These are phyloP conservation scores for Boeremia lycopersici DNA, from an alignment of 2,329 filamentous ascomycete species.

Conservation along the genomic window DNA sequence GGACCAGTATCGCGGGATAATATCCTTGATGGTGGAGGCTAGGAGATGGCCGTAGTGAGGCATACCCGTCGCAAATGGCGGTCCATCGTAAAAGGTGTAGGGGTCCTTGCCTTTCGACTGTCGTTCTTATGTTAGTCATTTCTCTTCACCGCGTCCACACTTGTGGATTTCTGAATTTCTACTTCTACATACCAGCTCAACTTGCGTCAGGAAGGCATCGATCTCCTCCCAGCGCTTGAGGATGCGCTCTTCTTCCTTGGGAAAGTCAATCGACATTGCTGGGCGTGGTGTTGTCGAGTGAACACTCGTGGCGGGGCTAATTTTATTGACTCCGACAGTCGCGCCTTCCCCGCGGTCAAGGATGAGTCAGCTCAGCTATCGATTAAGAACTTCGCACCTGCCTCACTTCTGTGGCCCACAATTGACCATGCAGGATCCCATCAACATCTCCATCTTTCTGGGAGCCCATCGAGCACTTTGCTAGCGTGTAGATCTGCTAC, in stretches of 20 bases:
- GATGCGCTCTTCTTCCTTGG: slow-evolving; percentile 85
- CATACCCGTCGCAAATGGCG: slow-evolving; percentile 61
- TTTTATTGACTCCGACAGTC: slow-evolving; percentile 21
- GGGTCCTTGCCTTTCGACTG: slow-evolving; percentile 75
- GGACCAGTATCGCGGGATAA: slow-evolving; percentile 94
- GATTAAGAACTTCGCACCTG: background rate
- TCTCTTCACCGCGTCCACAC: background rate
- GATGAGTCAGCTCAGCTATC: slow-evolving; percentile 17
- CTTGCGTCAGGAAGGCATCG: slow-evolving; percentile 85
- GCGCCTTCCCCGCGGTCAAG: slow-evolving; percentile 14
- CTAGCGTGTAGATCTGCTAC: background rate
- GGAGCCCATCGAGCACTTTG: background rate
- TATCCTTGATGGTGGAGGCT: slow-evolving; percentile 95
- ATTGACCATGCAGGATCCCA: background rate
- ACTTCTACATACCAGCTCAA: slow-evolving; percentile 65
- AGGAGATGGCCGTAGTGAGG: slow-evolving; percentile 78
- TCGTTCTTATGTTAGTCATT: slow-evolving; percentile 4
- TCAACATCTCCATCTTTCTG: background rate
- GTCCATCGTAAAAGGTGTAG: slow-evolving; percentile 91
- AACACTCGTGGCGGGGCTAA: slow-evolving; percentile 32
- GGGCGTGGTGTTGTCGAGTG: slow-evolving; percentile 29
- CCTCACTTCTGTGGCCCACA: slow-evolving; percentile 4
- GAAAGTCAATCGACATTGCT: slow-evolving; percentile 86
- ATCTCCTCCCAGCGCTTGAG: slow-evolving; percentile 90
- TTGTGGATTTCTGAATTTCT: background rate